These are phyloP conservation scores for Kwoniella pini DNA, from an alignment of 768 basidiomycete genomes.

Conservation along the genomic window DNA sequence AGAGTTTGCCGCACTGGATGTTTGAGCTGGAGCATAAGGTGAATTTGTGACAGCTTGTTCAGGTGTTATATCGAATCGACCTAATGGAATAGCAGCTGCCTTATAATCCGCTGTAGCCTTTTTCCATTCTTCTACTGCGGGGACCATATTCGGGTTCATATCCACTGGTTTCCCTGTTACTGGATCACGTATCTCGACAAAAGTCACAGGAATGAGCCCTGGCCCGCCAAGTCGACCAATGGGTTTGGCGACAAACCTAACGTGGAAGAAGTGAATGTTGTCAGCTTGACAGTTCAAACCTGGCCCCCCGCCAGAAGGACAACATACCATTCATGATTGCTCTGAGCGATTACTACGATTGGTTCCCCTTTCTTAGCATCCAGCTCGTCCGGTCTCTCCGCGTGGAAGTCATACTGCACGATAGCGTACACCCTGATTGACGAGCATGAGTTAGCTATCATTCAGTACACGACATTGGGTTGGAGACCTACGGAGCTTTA, in stretches of 20 bases:
- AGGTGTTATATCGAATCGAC: slow-evolving; percentile 70
- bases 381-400: slow-evolving; percentile 95
- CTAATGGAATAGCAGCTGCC: slow-evolving; percentile 90
- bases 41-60: slow-evolving; percentile 53
- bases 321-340: slow-evolving; percentile 90
- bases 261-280: background rate
- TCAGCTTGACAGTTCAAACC: background rate
- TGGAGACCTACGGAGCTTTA: slow-evolving; percentile 32
- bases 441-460: slow-evolving; percentile 37
- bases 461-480: slow-evolving; percentile 47
- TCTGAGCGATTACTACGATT: slow-evolving; percentile 96
- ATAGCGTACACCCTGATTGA: slow-evolving; percentile 77
- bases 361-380: slow-evolving; percentile 91
- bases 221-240: slow-evolving; percentile 93
- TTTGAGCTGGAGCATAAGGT: slow-evolving; percentile 34
- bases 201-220: slow-evolving; percentile 93
- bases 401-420: slow-evolving; percentile 90
- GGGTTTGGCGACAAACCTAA: slow-evolving; percentile 91
- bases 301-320: too few species aligned
- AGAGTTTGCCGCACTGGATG: slow-evolving; percentile 5
- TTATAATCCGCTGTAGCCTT: slow-evolving; percentile 92
- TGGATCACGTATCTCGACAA: slow-evolving; percentile 95
- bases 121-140: slow-evolving; percentile 99
- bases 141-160: slow-evolving; percentile 67
- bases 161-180: slow-evolving; percentile 74